A percentile compares a stretch with the other conserved stretches of the same genome.
phyloP scores from a whole-genome alignment of 2,329 filamentous ascomycete genomes.

The Leptographium wingfieldii region DNA sequence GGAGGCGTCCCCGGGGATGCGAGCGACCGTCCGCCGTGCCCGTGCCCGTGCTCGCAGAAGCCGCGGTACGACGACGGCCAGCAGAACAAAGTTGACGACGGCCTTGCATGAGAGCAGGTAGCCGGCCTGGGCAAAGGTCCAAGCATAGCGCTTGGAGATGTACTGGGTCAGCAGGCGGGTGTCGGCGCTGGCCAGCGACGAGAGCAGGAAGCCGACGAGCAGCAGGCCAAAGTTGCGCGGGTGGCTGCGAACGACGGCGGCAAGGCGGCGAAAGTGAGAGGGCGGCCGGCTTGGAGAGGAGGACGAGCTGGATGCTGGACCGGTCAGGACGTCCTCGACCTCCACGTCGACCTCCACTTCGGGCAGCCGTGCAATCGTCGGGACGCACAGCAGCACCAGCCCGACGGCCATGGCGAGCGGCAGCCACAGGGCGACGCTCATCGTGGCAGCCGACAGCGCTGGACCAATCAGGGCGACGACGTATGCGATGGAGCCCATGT shows the following conservation, averaged over 20 bases:
- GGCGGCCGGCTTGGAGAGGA: neutral
- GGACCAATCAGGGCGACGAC: constrained; percentile 33
- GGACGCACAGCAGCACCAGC: constrained; percentile 22
- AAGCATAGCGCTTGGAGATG: constrained; percentile 34
- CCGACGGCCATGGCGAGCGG: constrained; percentile 29
- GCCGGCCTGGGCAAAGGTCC: constrained; percentile 33
- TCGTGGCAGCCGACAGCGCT: constrained; percentile 31
- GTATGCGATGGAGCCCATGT: constrained; percentile 35
- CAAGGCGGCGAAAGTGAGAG: constrained; percentile 19
- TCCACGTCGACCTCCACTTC: constrained; percentile 1
- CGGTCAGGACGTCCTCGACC: neutral
- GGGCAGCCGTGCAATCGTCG: constrained; percentile 19
- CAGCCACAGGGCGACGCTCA: constrained; percentile 29
- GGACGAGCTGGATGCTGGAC: neutral
- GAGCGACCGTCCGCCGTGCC: neutral
- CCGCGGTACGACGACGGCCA: constrained; percentile 28
- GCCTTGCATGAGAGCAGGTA: constrained; percentile 36
- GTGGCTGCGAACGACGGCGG: constrained; percentile 22
- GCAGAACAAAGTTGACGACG: constrained; percentile 31
- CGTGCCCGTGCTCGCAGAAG: constrained; percentile 17
- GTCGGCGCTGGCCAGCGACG: constrained; percentile 36
- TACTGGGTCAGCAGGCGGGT: constrained; percentile 38
- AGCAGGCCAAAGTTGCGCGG: constrained; percentile 29
- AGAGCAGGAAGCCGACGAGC: constrained; percentile 32
- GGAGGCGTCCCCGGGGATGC: neutral